phyloP scores from a whole-genome alignment of 352 stramenopile species.

The Phytophthora sp. region DNA sequence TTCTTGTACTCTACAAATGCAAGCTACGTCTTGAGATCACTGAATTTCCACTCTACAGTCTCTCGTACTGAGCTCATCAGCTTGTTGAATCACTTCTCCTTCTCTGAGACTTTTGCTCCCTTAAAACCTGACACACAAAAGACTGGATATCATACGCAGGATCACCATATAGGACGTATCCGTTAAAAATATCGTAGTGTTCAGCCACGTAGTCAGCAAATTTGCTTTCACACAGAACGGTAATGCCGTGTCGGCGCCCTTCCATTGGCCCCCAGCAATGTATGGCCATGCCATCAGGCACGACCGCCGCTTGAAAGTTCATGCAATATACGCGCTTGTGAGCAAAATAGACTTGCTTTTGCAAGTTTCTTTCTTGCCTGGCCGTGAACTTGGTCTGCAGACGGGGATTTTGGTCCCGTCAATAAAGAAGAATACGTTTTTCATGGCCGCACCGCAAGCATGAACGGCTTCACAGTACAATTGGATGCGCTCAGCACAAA shows the following conservation, averaged over 20 bases:
- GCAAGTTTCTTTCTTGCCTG: slow-evolving; percentile 10
- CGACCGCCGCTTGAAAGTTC: slow-evolving; percentile 2
- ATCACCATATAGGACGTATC: slow-evolving; percentile 9
- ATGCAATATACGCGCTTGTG: slow-evolving; percentile 12
- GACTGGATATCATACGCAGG: slow-evolving; percentile 14
- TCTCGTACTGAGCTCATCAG: slow-evolving; percentile 5
- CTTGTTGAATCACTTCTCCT: slow-evolving; percentile 11
- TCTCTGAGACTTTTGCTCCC: not conserved
- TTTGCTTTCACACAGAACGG: slow-evolving; percentile 15
- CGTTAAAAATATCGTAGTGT: slow-evolving; percentile 10
- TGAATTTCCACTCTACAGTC: slow-evolving; percentile 10
- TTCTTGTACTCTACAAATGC: slow-evolving; percentile 17
- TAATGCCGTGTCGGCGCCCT: slow-evolving; percentile 16
- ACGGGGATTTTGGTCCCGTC: slow-evolving; percentile 11
- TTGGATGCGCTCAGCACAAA: slow-evolving; percentile 12
- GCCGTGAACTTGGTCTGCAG: not conserved
- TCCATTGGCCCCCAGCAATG: slow-evolving; percentile 18
- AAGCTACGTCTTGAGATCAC: slow-evolving; percentile 2
- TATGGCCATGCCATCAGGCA: slow-evolving; percentile 5
- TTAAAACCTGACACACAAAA: slow-evolving; percentile 13
- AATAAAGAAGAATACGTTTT: not conserved
- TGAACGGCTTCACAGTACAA: slow-evolving; percentile 6
- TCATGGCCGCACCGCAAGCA: not conserved
- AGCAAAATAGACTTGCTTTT: slow-evolving; percentile 13
- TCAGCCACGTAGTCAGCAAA: not conserved